phyloP scores from a whole-genome alignment of 140 eudicot genomes.

The Senecio squalidus region DNA sequence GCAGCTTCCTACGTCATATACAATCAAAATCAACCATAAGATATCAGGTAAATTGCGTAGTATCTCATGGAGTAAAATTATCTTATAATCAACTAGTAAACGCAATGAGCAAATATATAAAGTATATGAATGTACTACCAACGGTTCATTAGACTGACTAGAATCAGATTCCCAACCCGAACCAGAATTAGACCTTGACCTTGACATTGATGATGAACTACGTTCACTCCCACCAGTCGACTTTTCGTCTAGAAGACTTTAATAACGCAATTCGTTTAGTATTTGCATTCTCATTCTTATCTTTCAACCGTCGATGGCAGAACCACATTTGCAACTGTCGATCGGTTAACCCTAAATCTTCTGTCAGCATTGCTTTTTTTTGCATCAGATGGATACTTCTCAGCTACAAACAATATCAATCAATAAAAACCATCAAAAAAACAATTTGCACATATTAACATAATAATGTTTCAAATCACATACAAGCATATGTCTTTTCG shows the following conservation, averaged over 20 bases:
- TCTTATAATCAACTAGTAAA: too few species aligned
- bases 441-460: too few species aligned
- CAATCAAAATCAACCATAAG: background rate
- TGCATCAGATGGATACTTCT: conserved; percentile 82
- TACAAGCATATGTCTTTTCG: conserved; percentile 72
- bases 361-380: conserved; percentile 64
- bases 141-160: conserved; percentile 43
- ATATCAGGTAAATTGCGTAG: background rate
- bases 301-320: conserved; percentile 93
- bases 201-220: conserved; percentile 50
- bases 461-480: too few species aligned
- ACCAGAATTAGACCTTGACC: conserved; percentile 43
- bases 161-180: conserved; percentile 63
- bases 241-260: conserved; percentile 48
- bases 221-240: conserved; percentile 46
- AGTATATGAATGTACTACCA: too few species aligned
- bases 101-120: too few species aligned
- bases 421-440: background rate
- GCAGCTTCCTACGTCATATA: background rate
- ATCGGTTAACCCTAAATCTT: conserved; percentile 60
- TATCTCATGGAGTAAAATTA: too few species aligned
- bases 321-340: conserved; percentile 99
- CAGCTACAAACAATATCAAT: background rate
- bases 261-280: conserved; percentile 23
- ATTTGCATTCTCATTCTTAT: conserved; percentile 61